Conservation (phyloP, 139 green algal genomes). For the Chlamydomonas asymmetrica region DNA sequence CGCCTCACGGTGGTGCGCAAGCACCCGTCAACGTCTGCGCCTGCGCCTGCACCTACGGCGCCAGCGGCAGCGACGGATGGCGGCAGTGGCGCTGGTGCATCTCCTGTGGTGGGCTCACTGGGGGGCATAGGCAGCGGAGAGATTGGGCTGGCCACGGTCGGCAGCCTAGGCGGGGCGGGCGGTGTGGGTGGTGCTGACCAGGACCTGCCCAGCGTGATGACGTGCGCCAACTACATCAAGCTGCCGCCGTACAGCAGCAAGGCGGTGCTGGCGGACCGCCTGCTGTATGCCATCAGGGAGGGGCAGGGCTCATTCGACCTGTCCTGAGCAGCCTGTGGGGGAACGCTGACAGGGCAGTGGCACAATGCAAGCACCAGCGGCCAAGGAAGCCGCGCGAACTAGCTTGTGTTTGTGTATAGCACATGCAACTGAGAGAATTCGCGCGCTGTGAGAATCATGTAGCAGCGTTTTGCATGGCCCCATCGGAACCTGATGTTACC, state of each 20-base stretch:
- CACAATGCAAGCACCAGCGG: too few species aligned
- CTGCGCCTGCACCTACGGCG: too few species aligned
- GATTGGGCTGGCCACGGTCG: too few species aligned
- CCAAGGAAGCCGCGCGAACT: too few species aligned
- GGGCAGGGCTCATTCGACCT: slow-evolving; percentile 95
- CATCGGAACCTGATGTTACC: too few species aligned
- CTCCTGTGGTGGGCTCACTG: too few species aligned
- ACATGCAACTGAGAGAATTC: too few species aligned
- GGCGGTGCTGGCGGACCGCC: slow-evolving; percentile 76
- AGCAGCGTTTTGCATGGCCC: too few species aligned
- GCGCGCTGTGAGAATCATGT: too few species aligned
- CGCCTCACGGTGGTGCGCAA: slow-evolving; percentile 98
- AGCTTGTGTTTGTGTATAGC: too few species aligned
- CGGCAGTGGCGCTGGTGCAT: not conserved
- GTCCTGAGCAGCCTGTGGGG: slow-evolving; percentile 63
- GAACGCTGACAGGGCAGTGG: too few species aligned
- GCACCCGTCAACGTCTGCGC: too few species aligned
- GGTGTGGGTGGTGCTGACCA: slow-evolving; percentile 55
- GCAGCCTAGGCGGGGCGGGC: not conserved
- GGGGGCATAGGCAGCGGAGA: slow-evolving; percentile 30
- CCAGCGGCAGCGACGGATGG: slow-evolving; percentile 4
- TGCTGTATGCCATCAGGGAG: slow-evolving; percentile 91
- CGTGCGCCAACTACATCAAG: slow-evolving; percentile 99
- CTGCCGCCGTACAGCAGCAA: slow-evolving; percentile 94
- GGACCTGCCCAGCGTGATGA: slow-evolving; percentile 98